These are phyloP conservation scores for Tothia fuscella DNA, from an alignment of 2,329 filamentous ascomycete species.

Conservation along the genomic window DNA sequence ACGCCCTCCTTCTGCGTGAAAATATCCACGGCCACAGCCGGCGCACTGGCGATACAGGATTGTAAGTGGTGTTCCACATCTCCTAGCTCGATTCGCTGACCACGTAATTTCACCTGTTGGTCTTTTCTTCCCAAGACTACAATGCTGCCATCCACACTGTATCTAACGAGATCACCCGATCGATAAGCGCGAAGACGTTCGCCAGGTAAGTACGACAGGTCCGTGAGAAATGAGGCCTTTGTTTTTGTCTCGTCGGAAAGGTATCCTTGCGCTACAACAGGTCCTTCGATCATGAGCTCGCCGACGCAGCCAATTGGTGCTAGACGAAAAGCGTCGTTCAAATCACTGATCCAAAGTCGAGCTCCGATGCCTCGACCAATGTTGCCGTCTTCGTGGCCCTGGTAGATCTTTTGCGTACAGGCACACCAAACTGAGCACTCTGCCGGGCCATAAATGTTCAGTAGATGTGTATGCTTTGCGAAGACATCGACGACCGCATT, in stretches of 20 bases:
- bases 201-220: constrained; percentile 25
- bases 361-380: constrained; percentile 59
- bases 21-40: background rate
- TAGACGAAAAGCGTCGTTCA: constrained; percentile 58
- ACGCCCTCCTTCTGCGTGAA: background rate
- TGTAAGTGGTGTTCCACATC: constrained; percentile 80
- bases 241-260: constrained; percentile 68
- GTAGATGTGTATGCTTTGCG: background rate
- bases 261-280: constrained; percentile 80
- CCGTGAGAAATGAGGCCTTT: constrained; percentile 55
- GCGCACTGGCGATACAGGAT: background rate
- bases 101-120: constrained; percentile 82
- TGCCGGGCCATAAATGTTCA: constrained; percentile 29
- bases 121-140: constrained; percentile 81
- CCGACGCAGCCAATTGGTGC: constrained; percentile 66
- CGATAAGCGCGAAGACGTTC: constrained; percentile 47
- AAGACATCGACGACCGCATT: background rate
- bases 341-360: constrained; percentile 64
- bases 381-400: background rate
- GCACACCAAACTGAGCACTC: constrained; percentile 69
- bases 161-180: constrained; percentile 76
- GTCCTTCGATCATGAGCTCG: constrained; percentile 78
- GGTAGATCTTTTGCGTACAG: constrained; percentile 34
- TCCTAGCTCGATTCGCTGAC: constrained; percentile 76
- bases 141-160: constrained; percentile 69